Evolutionary conservation across 306 rosid species (phyloP).

Genomic region (Rubus parviflorus): DNA sequence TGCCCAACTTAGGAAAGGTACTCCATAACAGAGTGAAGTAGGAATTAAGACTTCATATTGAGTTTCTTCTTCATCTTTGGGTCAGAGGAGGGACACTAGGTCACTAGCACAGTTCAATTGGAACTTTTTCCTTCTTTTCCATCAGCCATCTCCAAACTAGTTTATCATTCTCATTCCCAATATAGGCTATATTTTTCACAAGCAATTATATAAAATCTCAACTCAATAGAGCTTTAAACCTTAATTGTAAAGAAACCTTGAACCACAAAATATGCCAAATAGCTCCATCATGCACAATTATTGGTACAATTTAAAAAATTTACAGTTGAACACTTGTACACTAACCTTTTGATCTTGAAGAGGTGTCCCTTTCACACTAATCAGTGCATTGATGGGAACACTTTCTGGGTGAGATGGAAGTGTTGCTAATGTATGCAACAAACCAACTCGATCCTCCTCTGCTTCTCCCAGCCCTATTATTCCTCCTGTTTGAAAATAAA

Average conservation of each 20-base stretch:
- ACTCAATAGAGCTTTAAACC: not conserved
- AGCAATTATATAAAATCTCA: not conserved
- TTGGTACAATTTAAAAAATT: slow-evolving; percentile 13
- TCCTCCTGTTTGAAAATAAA: slow-evolving; percentile 57
- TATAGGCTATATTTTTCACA: not conserved
- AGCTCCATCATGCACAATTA: slow-evolving; percentile 7
- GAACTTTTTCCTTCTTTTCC: not conserved
- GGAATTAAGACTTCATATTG: not conserved
- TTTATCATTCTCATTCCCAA: not conserved
- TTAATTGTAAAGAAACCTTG: not conserved
- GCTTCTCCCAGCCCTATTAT: slow-evolving; percentile 98
- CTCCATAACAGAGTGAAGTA: slow-evolving; percentile 1
- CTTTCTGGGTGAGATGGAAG: slow-evolving; percentile 97
- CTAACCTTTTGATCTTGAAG: slow-evolving; percentile 85
- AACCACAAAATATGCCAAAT: not conserved
- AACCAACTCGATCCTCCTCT: slow-evolving; percentile 92
- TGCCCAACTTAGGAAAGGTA: not conserved
- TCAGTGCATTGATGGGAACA: slow-evolving; percentile 88
- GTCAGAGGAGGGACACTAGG: not conserved
- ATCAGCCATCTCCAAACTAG: not conserved
- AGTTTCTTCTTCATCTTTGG: not conserved
- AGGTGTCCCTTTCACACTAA: slow-evolving; percentile 95
- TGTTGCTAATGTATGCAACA: slow-evolving; percentile 91
- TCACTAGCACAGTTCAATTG: not conserved
- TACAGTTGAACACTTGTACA: not conserved